These are phyloP conservation scores for Blumeriella jaapii DNA, from an alignment of 2,329 filamentous ascomycete species.

Conservation along the genomic window DNA sequence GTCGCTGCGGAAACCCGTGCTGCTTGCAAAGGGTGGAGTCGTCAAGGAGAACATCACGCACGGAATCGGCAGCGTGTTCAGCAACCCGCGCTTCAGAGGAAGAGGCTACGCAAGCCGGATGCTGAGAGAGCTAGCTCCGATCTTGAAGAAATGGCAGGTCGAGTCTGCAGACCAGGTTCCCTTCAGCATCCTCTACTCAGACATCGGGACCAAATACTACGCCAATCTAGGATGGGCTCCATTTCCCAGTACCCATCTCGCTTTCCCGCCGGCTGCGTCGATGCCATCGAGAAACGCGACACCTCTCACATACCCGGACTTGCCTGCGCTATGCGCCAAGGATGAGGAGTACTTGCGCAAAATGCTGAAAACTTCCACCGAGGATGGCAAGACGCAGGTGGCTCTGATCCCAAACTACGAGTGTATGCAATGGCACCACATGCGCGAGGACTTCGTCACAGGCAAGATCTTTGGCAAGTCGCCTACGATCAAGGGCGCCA, in stretches of 20 bases:
- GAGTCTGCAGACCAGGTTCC: slow-evolving; percentile 30
- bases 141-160: slow-evolving; percentile 40
- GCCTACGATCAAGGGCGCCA: slow-evolving; percentile 58
- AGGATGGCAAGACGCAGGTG: slow-evolving; percentile 39
- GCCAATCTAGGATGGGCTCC: slow-evolving; percentile 63
- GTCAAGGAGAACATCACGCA: slow-evolving; percentile 51
- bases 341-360: slow-evolving; percentile 53
- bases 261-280: slow-evolving; percentile 34
- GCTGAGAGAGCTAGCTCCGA: slow-evolving; percentile 52
- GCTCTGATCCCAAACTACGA: slow-evolving; percentile 58
- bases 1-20: slow-evolving; percentile 46
- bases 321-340: slow-evolving; percentile 47
- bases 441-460: slow-evolving; percentile 69
- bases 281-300: slow-evolving; percentile 16
- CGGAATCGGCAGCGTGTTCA: slow-evolving; percentile 74
- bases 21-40: slow-evolving; percentile 32
- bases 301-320: slow-evolving; percentile 44
- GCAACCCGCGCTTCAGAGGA: slow-evolving; percentile 52
- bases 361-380: slow-evolving; percentile 32
- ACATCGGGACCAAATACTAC: slow-evolving; percentile 79
- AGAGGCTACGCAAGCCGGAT: slow-evolving; percentile 69
- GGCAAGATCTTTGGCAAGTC: slow-evolving; percentile 43
- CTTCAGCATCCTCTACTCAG: slow-evolving; percentile 77
- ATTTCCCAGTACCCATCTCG: slow-evolving; percentile 62
- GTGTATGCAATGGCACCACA: slow-evolving; percentile 65